These are phyloP conservation scores for Psilocybe subaeruginosa DNA, from an alignment of 768 basidiomycete genomes.

Conservation along the genomic window DNA sequence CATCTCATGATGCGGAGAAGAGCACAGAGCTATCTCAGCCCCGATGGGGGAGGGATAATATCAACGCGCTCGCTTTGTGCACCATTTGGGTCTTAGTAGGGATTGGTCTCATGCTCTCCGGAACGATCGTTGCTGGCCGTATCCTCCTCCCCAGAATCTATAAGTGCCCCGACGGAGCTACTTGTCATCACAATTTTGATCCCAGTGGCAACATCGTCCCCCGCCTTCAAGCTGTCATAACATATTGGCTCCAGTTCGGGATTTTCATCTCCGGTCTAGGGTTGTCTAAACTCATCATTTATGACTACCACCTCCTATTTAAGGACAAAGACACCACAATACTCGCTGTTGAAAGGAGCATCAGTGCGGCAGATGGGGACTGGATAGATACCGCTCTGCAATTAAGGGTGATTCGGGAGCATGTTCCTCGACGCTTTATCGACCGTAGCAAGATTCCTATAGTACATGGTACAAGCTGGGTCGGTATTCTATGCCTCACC, in stretches of 20 bases:
- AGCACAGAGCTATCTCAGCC: no score
- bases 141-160: constrained; percentile 2
- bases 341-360: neutral
- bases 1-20: no score
- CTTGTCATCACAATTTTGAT: neutral
- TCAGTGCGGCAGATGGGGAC: neutral
- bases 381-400: neutral
- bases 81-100: neutral
- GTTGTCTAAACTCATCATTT: neutral
- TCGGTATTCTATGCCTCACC: neutral
- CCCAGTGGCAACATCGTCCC: neutral
- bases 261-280: neutral
- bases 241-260: constrained; percentile 2
- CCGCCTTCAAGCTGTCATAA: constrained; percentile 1
- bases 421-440: neutral
- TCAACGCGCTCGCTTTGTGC: no score
- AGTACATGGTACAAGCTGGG: neutral
- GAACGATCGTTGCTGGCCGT: neutral
- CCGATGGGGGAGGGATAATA: no score
- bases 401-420: neutral
- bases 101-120: neutral
- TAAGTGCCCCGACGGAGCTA: neutral
- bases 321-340: no score
- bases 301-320: neutral
- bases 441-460: no score